Evolutionary conservation across 2,329 filamentous ascomycete genomes (phyloP).

Genomic region (Fusarium cicatricum): DNA sequence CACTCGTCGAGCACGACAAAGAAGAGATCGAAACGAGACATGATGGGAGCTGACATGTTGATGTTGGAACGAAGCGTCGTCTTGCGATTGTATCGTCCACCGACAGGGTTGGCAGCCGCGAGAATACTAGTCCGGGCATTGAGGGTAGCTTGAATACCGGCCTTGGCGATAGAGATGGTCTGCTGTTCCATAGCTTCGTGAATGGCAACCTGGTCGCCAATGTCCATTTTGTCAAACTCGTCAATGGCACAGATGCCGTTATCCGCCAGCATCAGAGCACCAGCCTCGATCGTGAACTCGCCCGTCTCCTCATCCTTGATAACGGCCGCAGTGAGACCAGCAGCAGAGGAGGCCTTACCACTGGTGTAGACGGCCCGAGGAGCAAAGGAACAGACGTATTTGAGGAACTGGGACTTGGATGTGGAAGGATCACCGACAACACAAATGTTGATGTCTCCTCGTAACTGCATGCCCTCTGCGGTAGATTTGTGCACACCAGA

Average conservation of each 20-base stretch:
- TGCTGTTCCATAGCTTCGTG: constrained; percentile 99
- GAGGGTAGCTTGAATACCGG: constrained; percentile 95
- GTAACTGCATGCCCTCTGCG: constrained; percentile 90
- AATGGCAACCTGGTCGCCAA: constrained; percentile 95
- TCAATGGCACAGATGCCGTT: constrained; percentile 99
- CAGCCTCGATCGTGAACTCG: constrained; percentile 98
- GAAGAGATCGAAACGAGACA: constrained; percentile 99
- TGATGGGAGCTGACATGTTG: constrained; percentile 98
- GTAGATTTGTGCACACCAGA: constrained; percentile 95
- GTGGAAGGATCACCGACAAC: constrained; percentile 97
- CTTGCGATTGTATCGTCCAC: constrained; percentile 97
- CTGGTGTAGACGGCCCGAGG: constrained; percentile 97
- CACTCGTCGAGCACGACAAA: constrained; percentile 98
- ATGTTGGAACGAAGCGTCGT: constrained; percentile 92
- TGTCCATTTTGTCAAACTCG: constrained; percentile 99
- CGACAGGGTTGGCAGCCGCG: constrained; percentile 94
- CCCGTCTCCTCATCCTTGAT: constrained; percentile 98
- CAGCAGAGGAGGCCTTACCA: constrained; percentile 95
- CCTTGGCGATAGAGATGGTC: constrained; percentile 98
- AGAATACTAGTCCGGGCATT: constrained; percentile 96
- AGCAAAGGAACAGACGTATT: constrained; percentile 97
- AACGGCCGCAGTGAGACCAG: constrained; percentile 95
- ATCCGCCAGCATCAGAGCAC: constrained; percentile 95
- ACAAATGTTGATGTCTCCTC: constrained; percentile 98
- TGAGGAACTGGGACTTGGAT: constrained; percentile 97